These are phyloP conservation scores for Clonostachys chloroleuca DNA, from an alignment of 2,329 filamentous ascomycete species.

Conservation along the genomic window DNA sequence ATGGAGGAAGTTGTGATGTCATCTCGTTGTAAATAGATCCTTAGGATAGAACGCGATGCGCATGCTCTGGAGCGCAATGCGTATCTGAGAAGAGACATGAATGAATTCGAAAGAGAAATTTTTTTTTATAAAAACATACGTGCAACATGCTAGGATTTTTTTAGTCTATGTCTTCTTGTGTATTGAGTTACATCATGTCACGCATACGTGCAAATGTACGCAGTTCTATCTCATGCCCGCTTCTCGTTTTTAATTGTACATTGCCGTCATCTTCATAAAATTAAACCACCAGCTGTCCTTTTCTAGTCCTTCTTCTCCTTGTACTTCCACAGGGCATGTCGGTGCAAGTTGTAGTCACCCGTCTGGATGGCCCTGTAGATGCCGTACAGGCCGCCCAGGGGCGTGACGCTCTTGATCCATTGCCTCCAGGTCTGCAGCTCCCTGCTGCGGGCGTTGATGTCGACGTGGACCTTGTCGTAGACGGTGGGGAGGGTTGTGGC, in stretches of 20 bases:
- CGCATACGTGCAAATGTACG: background rate
- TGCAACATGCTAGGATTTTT: background rate
- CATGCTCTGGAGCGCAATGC: background rate
- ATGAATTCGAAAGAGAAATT: background rate
- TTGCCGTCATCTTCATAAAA: background rate
- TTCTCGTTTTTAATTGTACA: background rate
- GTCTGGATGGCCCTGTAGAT: constrained; percentile 56
- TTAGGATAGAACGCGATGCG: too few species aligned
- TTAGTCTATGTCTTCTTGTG: background rate
- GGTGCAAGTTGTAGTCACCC: constrained; percentile 49
- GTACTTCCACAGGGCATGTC: constrained; percentile 49
- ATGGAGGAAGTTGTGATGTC: too few species aligned
- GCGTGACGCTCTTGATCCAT: constrained; percentile 43
- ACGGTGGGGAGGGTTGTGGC: constrained; percentile 61
- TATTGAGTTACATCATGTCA: background rate
- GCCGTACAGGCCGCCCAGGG: constrained; percentile 54
- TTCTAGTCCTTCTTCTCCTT: constrained; percentile 17
- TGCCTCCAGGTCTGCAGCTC: constrained; percentile 30
- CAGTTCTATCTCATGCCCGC: background rate
- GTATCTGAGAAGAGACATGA: background rate
- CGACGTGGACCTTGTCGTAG: constrained; percentile 65
- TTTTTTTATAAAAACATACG: background rate
- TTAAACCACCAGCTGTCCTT: background rate
- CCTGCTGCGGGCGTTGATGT: constrained; percentile 36
- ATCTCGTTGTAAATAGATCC: too few species aligned